A percentile compares a stretch with the other conserved stretches of the same genome.
Evolutionary conservation across 176 grass and related monocot genomes (phyloP).

Genomic region (Saccharum spontaneum): DNA sequence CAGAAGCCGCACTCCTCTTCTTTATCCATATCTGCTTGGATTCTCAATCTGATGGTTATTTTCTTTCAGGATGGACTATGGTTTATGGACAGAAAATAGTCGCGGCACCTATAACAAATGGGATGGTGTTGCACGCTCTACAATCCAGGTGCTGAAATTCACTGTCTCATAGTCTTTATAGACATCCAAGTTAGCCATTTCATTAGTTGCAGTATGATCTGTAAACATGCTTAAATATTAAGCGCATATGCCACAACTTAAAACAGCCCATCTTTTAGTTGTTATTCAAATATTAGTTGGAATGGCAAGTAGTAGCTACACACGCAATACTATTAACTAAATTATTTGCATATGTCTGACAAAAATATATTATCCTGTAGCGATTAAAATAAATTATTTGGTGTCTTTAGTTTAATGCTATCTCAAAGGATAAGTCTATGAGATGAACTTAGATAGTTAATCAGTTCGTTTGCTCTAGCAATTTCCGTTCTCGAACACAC

Average conservation of each 20-base stretch:
- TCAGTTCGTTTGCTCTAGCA: background rate
- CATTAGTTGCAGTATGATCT: background rate
- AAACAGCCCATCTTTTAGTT: background rate
- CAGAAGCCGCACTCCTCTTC: background rate
- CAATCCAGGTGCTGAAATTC: conserved; percentile 62
- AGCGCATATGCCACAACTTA: background rate
- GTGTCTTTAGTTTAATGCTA: background rate
- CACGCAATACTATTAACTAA: background rate
- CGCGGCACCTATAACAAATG: conserved; percentile 96
- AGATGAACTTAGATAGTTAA: background rate
- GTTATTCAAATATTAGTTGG: background rate
- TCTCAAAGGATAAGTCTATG: background rate
- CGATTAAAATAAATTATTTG: background rate
- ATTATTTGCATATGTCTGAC: background rate
- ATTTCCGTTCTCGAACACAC: background rate
- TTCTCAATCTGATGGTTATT: background rate
- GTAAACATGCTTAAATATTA: background rate
- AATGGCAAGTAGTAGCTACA: conserved; percentile 1
- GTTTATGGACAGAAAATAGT: conserved; percentile 89
- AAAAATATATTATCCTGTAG: background rate
- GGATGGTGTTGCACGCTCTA: conserved; percentile 95
- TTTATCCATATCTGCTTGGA: background rate
- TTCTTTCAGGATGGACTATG: conserved; percentile 81
- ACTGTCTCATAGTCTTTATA: background rate
- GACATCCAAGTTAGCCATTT: background rate